Percentiles rank a stretch among this genome's conserved stretches.
Conservation (phyloP, 768 basidiomycete species). For the Lactarius hengduanensis region DNA sequence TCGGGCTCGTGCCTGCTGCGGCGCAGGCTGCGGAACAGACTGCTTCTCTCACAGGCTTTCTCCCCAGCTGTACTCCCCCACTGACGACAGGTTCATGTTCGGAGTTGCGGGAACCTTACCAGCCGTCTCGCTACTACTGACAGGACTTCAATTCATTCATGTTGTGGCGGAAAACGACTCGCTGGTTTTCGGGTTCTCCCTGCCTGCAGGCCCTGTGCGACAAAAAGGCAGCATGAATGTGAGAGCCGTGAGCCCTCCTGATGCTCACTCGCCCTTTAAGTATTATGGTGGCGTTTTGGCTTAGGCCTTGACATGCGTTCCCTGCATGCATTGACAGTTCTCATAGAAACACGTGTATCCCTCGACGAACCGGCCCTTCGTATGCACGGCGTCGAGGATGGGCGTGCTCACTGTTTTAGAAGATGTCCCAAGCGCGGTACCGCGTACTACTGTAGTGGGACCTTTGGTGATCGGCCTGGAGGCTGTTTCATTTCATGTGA, state of each 20-base stretch:
- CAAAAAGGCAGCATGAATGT: background rate
- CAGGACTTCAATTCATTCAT: background rate
- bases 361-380: slow-evolving; percentile 14
- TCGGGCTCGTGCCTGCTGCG: slow-evolving; percentile 12
- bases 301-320: slow-evolving; percentile 8
- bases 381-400: slow-evolving; percentile 8
- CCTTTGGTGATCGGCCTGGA: background rate
- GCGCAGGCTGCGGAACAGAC: background rate
- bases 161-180: background rate
- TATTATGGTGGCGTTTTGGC: background rate
- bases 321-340: slow-evolving; percentile 17
- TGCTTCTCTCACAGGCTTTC: background rate
- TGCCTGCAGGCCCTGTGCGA: background rate
- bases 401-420: slow-evolving; percentile 3
- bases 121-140: background rate
- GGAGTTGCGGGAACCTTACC: background rate
- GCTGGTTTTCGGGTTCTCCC: background rate
- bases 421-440: slow-evolving; percentile 4
- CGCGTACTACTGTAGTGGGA: background rate
- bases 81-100: background rate
- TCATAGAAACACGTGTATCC: slow-evolving; percentile 22
- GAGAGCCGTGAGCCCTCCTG: background rate
- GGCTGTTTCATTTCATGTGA: slow-evolving; percentile 21
- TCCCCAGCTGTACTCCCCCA: background rate
- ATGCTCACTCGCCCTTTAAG: background rate